phyloP scores from a whole-genome alignment of 1,139 yeast genomes.

The Tardiomyces blankii region DNA sequence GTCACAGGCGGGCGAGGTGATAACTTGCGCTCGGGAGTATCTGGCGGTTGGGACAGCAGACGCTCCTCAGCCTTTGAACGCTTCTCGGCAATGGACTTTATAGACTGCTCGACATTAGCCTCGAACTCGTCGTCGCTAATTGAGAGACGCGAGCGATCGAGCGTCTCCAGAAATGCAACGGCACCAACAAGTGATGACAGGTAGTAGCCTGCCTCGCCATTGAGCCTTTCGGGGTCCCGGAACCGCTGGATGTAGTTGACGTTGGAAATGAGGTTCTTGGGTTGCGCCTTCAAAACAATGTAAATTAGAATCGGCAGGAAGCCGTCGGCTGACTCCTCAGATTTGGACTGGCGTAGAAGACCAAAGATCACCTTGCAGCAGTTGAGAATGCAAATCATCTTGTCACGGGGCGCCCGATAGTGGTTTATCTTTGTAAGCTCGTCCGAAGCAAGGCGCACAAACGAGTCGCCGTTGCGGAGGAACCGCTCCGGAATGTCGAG shows the following conservation, averaged over 20 bases:
- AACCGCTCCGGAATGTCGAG: slow-evolving; percentile 56
- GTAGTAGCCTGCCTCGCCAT: slow-evolving; percentile 85
- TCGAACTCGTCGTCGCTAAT: slow-evolving; percentile 53
- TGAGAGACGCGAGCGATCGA: slow-evolving; percentile 49
- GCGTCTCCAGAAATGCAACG: slow-evolving; percentile 55
- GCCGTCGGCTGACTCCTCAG: slow-evolving; percentile 83
- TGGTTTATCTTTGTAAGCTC: slow-evolving; percentile 66
- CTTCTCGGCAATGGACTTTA: slow-evolving; percentile 6
- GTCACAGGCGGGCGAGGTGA: slow-evolving; percentile 9
- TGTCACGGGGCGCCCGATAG: slow-evolving; percentile 90
- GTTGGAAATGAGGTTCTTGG: slow-evolving; percentile 58
- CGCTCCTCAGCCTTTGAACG: not conserved
- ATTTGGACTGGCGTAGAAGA: slow-evolving; percentile 52
- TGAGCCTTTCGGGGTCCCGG: slow-evolving; percentile 60
- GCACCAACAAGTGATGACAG: slow-evolving; percentile 84
- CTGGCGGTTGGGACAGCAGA: slow-evolving; percentile 16
- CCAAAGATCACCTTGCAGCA: slow-evolving; percentile 91
- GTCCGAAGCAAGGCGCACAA: slow-evolving; percentile 56
- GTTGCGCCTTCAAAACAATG: slow-evolving; percentile 60
- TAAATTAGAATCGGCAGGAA: slow-evolving; percentile 81
- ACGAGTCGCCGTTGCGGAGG: slow-evolving; percentile 39
- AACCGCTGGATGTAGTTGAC: slow-evolving; percentile 77
- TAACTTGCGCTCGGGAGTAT: slow-evolving; percentile 15
- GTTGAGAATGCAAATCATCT: slow-evolving; percentile 80
- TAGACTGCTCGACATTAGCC: slow-evolving; percentile 25